Percentiles rank a stretch among this genome's conserved stretches.
Evolutionary conservation across 1,139 yeast genomes (phyloP).

Genomic region (Geotrichum aggregatum): DNA sequence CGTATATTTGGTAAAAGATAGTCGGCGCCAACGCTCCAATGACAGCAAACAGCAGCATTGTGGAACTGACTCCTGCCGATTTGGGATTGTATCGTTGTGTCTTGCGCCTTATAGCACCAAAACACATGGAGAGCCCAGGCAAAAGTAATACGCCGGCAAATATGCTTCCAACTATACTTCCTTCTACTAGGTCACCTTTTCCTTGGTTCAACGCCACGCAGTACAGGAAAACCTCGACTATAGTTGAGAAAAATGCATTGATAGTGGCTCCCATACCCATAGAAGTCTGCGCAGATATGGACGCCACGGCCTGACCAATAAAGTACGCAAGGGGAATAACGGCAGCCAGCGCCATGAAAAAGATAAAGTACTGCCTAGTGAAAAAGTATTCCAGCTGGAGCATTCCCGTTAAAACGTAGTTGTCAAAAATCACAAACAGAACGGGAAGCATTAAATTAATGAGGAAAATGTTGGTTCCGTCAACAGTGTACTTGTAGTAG

Average conservation of each 20-base stretch:
- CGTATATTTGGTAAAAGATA: slow-evolving; percentile 82
- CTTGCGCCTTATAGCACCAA: slow-evolving; percentile 85
- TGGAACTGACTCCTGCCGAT: slow-evolving; percentile 94
- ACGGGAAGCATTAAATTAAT: slow-evolving; percentile 80
- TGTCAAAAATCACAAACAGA: slow-evolving; percentile 76
- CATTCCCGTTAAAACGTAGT: slow-evolving; percentile 55
- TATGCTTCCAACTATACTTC: slow-evolving; percentile 93
- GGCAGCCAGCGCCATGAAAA: slow-evolving; percentile 71
- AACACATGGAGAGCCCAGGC: slow-evolving; percentile 96
- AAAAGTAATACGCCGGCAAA: slow-evolving; percentile 84
- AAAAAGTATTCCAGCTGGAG: slow-evolving; percentile 49
- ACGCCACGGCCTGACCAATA: slow-evolving; percentile 98
- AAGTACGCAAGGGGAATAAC: slow-evolving; percentile 93
- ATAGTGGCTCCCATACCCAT: slow-evolving; percentile 99
- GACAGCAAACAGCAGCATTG: slow-evolving; percentile 88
- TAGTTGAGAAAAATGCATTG: slow-evolving; percentile 93
- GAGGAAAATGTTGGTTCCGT: slow-evolving; percentile 91
- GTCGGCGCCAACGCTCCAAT: slow-evolving; percentile 94
- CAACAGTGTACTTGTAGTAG: slow-evolving; percentile 92
- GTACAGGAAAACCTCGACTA: slow-evolving; percentile 87
- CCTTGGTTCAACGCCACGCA: slow-evolving; percentile 85
- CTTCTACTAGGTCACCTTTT: slow-evolving; percentile 89
- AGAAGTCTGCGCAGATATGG: slow-evolving; percentile 95
- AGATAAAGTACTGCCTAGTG: slow-evolving; percentile 58
- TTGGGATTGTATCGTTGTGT: slow-evolving; percentile 95